Evolutionary conservation across 768 basidiomycete genomes (phyloP).

Genomic region (Boletus sensibilis): DNA sequence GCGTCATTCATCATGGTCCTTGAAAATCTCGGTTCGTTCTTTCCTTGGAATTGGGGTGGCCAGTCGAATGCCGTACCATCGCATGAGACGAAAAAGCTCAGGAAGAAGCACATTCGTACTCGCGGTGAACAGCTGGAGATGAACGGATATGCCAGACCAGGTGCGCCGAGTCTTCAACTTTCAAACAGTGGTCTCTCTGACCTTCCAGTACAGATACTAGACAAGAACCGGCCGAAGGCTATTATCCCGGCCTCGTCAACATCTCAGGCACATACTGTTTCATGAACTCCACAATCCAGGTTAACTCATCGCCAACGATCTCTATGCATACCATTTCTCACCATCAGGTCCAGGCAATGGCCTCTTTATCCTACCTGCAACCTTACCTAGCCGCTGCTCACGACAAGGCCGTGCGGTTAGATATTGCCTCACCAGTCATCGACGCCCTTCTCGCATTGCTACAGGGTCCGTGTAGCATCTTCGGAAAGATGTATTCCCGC

Average conservation of each 20-base stretch:
- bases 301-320: slow-evolving; percentile 24
- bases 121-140: slow-evolving; percentile 56
- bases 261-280: slow-evolving; percentile 96
- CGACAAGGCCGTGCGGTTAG: slow-evolving; percentile 70
- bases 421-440: slow-evolving; percentile 83
- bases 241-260: slow-evolving; percentile 92
- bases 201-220: slow-evolving; percentile 19
- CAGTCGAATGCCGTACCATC: slow-evolving; percentile 21
- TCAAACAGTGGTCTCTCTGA: neutral
- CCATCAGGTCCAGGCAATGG: slow-evolving; percentile 63
- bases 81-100: slow-evolving; percentile 44
- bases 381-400: slow-evolving; percentile 77
- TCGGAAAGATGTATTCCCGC: neutral
- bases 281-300: slow-evolving; percentile 96
- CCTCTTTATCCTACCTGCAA: slow-evolving; percentile 80
- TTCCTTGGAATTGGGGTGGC: slow-evolving; percentile 67
- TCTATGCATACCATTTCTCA: slow-evolving; percentile 15
- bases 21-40: slow-evolving; percentile 49
- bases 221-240: slow-evolving; percentile 36
- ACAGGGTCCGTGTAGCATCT: slow-evolving; percentile 45
- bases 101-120: slow-evolving; percentile 50
- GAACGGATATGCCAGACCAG: slow-evolving; percentile 35
- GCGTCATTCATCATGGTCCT: slow-evolving; percentile 50
- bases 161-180: slow-evolving; percentile 19
- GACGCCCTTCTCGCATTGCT: slow-evolving; percentile 76